phyloP scores from a whole-genome alignment of 1,284 basidiomycete genomes.

The Vanrija pseudolonga region DNA sequence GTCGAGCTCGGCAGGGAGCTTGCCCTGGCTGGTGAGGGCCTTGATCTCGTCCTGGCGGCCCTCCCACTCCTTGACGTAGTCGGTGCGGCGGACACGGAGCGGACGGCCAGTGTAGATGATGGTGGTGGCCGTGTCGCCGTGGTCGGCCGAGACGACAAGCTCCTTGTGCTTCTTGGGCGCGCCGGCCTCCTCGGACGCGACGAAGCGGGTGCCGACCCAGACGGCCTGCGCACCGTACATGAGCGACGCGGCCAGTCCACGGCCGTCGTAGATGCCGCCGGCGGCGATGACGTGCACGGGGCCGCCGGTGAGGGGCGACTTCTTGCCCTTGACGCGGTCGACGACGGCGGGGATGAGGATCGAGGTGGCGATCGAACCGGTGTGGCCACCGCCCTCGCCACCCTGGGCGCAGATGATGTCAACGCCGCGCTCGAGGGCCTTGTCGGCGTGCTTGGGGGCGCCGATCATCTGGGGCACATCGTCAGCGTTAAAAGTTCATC shows the following conservation, averaged over 20 bases:
- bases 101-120: slow-evolving; percentile 85
- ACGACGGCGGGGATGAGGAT: slow-evolving; percentile 65
- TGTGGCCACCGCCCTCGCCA: slow-evolving; percentile 74
- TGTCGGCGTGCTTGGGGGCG: slow-evolving; percentile 76
- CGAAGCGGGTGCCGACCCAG: slow-evolving; percentile 89
- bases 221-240: slow-evolving; percentile 79
- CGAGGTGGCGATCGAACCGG: slow-evolving; percentile 41
- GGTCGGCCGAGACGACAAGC: slow-evolving; percentile 41
- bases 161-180: slow-evolving; percentile 22
- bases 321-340: slow-evolving; percentile 68
- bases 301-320: slow-evolving; percentile 69
- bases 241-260: slow-evolving; percentile 77
- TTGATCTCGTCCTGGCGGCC: slow-evolving; percentile 50
- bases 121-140: slow-evolving; percentile 61
- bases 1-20: slow-evolving; percentile 36
- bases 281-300: slow-evolving; percentile 79
- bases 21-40: slow-evolving; percentile 68
- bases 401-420: slow-evolving; percentile 87
- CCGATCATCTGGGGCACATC: slow-evolving; percentile 73
- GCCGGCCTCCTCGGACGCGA: slow-evolving; percentile 54
- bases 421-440: slow-evolving; percentile 73
- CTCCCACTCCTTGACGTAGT: slow-evolving; percentile 71
- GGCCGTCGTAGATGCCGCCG: slow-evolving; percentile 79
- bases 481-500: background rate
- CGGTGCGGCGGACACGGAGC: slow-evolving; percentile 72